Evolutionary conservation across 2,329 filamentous ascomycete genomes (phyloP), one percentile per base, ranked within the genome.

Genomic region (Balansia obtecta): DNA sequence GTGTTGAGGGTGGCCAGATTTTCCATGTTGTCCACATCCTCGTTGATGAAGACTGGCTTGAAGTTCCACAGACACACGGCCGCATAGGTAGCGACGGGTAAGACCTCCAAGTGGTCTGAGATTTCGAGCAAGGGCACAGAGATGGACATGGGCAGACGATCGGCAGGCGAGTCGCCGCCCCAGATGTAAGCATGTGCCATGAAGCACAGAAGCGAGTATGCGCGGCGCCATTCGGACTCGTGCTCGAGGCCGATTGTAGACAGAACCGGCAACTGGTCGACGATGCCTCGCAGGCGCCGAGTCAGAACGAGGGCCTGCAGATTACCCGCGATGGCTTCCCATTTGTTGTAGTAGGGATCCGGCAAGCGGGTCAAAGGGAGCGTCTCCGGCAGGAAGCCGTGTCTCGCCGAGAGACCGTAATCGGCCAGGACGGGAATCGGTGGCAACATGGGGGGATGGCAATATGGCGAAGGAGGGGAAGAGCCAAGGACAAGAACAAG

Each of bases 171-270:
- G 61, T 94, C 86, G 66, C 88, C 91, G 62, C 88, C 88, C 93
- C 93, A 98, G 63, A 98, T 88, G 71, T 97, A 98, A 57, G 84
- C 86, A 70, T 98, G 91, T 37, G 89, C 79, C 68, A 97, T 88
- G 69, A 97, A 96, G 53, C 82, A 85, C 51, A 98, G 76, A 49
- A 96, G 76, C 52, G 86, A 85, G 71, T 97, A 97, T 55, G 93
- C 93, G 61, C 93, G 80, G 61, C 88, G 82, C 93, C 91, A 97
- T 76, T 98, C 89, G 53, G 85, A 77, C 60, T 91, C 87, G 56
- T 86, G 82, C 67, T 85, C 79, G 60, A 98, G 81, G 61, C 86
- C 82, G 56, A 82, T 75, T 45, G 90, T 94, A 49, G 86, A 88
- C 54, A 98, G 80, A 50, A 95, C 74, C 8, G 91, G 89, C 53